Evolutionary conservation across 371 early-diverging fungal species (phyloP), one percentile per base, ranked within the genome.

Genomic region (Mortierella sp.): DNA sequence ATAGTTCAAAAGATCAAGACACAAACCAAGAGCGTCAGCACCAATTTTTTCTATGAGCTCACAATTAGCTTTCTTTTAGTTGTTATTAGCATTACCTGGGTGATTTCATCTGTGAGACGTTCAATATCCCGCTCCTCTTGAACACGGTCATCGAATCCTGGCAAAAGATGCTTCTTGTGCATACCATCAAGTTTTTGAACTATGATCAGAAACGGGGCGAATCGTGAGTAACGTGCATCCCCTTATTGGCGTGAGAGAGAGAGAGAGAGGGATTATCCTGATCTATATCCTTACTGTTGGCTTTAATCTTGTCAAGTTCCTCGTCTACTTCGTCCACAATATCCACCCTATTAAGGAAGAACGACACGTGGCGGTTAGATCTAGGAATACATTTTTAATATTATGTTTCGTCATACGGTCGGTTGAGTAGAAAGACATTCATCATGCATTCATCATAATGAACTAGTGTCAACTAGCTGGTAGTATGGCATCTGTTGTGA

Each of bases 141-240:
- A 2, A 91, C 85, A 43, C 93, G 89, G 83, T 98, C 98, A 70
- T 97, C 96, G 72, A 98, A 98, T 32, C 97, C 97, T 22, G 98
- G 97, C 60, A 98, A 80, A 24, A 97, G 84, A 77, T 97, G 95
- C 76, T 94, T 94, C 69, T 94, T 93, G 86, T 98, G 97, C 87
- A 97, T 88, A 18, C 83, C 87, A 58, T 97, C 93, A n/a, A 98
- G 88, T 30, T 88, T 90, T 66, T 86, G 86, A n/a, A 97, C 95
- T 96, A 83, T n/a, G 35, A 20, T 49, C 3, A 54, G 10, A 43
- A 14, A 24, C 11, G 61, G 26, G 8, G 10, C 18, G 52, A 18
- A 43, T 60, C 20, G 37, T 32, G 40, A 57, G 66, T 26, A 64
- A 60, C 22, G 51, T n/a, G 18, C n/a, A 9, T 51, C n/a, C 8